Evolutionary conservation across 192 early-diverging fungal species (phyloP).

Genomic region (Backusella sp.): DNA sequence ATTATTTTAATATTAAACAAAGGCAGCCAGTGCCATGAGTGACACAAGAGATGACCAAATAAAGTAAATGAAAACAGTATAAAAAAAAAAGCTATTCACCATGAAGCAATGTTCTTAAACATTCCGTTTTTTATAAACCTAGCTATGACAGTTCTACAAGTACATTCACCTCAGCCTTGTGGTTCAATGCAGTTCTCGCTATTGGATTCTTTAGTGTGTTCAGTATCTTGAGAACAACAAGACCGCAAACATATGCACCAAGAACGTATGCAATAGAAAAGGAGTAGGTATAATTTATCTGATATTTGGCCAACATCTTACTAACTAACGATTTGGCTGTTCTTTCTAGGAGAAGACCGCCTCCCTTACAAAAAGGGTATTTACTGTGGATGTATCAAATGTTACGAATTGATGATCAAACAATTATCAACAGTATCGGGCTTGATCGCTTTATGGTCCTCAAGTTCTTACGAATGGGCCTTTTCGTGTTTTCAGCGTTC

Average conservation of each 20-base stretch:
- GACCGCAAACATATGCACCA: slow-evolving; percentile 70
- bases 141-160: slow-evolving; percentile 47
- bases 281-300: slow-evolving; percentile 35
- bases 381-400: slow-evolving; percentile 61
- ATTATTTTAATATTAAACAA: background rate
- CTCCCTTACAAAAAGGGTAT: slow-evolving; percentile 45
- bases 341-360: slow-evolving; percentile 47
- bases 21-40: background rate
- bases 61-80: slow-evolving; percentile 1
- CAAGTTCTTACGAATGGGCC: slow-evolving; percentile 65
- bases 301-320: background rate
- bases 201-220: slow-evolving; percentile 57
- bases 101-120: background rate
- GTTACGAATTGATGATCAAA: slow-evolving; percentile 51
- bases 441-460: slow-evolving; percentile 82
- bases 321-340: background rate
- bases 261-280: slow-evolving; percentile 62
- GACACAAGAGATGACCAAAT: slow-evolving; percentile 6
- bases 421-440: slow-evolving; percentile 55
- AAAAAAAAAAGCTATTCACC: background rate
- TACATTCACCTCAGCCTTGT: slow-evolving; percentile 67
- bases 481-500: slow-evolving; percentile 61
- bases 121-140: background rate
- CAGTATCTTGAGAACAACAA: slow-evolving; percentile 60
- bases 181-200: slow-evolving; percentile 63